Percentiles rank a stretch among this genome's conserved stretches.
Evolutionary conservation across 192 early-diverging fungal species (phyloP).

Genomic region (Coemansia pectinata): DNA sequence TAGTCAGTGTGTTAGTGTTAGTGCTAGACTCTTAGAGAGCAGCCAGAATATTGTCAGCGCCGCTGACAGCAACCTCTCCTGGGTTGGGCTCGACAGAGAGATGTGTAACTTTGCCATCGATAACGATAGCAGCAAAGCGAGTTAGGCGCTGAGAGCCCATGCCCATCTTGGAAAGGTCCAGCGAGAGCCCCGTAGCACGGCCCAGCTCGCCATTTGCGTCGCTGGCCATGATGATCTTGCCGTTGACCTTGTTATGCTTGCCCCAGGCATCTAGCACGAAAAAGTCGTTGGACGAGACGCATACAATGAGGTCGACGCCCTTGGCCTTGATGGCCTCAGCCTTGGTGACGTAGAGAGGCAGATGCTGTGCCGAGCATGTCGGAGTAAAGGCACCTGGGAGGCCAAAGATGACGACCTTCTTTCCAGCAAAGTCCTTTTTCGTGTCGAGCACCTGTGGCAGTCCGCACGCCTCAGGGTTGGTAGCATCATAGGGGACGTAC

Average conservation of each 20-base stretch:
- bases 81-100: constrained; percentile 62
- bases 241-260: constrained; percentile 32
- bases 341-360: constrained; percentile 32
- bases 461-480: constrained; percentile 50
- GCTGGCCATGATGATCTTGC: constrained; percentile 63
- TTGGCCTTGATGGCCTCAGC: constrained; percentile 36
- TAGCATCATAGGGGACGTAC: constrained; percentile 53
- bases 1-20: not conserved
- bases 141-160: constrained; percentile 65
- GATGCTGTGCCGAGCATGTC: constrained; percentile 41
- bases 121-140: constrained; percentile 68
- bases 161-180: constrained; percentile 61
- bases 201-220: constrained; percentile 73
- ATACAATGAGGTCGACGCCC: constrained; percentile 45
- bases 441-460: constrained; percentile 41
- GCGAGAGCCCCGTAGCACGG: constrained; percentile 63
- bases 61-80: constrained; percentile 57
- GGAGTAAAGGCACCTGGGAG: constrained; percentile 46
- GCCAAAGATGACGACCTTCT: constrained; percentile 43
- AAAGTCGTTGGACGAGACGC: constrained; percentile 51
- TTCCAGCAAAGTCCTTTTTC: constrained; percentile 45
- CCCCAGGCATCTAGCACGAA: constrained; percentile 62
- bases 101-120: constrained; percentile 69
- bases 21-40: constrained; percentile 44
- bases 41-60: constrained; percentile 59